Conservation (phyloP, 768 basidiomycete species). For the Amanita exitialis region DNA sequence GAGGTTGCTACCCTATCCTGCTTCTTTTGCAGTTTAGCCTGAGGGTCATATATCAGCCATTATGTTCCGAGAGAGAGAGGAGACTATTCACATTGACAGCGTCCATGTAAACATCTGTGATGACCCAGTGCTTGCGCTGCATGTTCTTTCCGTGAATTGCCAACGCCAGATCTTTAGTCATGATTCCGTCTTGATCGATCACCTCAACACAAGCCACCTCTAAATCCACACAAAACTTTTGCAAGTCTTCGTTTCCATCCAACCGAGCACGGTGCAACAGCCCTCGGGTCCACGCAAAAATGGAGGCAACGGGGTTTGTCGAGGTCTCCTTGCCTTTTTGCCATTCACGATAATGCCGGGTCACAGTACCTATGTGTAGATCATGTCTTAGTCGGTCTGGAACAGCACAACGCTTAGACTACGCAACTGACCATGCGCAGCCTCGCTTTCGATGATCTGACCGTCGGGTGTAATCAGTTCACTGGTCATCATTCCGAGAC, state of each 20-base stretch:
- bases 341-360: conserved; percentile 93
- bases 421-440: conserved; percentile 78
- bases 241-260: conserved; percentile 70
- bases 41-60: neutral
- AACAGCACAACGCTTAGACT: neutral
- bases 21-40: conserved; percentile 5
- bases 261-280: conserved; percentile 89
- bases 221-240: conserved; percentile 65
- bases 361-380: conserved; percentile 57
- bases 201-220: conserved; percentile 87
- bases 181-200: conserved; percentile 82
- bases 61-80: neutral
- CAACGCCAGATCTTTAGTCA: conserved; percentile 96
- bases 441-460: conserved; percentile 86
- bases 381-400: neutral
- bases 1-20: neutral
- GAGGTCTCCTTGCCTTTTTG: conserved; percentile 98
- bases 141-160: conserved; percentile 87
- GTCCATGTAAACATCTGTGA: conserved; percentile 91
- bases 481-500: conserved; percentile 96
- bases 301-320: conserved; percentile 97
- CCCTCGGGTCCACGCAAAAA: conserved; percentile 98
- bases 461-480: conserved; percentile 96
- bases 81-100: conserved; percentile 63
- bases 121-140: conserved; percentile 95